Conservation (phyloP, 495 filamentous ascomycete species). For the Talaromyces borbonicus region DNA sequence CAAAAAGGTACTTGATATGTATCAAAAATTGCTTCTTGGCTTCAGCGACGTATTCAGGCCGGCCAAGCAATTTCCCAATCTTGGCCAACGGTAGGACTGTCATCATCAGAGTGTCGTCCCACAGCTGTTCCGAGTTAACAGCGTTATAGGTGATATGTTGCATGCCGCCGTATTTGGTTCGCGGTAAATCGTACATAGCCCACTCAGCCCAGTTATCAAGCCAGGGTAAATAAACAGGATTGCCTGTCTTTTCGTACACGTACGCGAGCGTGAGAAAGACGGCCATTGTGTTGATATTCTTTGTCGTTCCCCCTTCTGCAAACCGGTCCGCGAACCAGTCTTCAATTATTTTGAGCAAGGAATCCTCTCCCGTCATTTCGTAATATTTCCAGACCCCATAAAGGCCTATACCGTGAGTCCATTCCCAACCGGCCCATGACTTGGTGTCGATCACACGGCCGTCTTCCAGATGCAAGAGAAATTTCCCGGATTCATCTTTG, state of each 20-base stretch:
- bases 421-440: constrained; percentile 71
- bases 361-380: constrained; percentile 45
- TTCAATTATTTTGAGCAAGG: constrained; percentile 47
- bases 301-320: constrained; percentile 57
- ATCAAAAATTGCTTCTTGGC: constrained; percentile 63
- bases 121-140: constrained; percentile 57
- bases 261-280: constrained; percentile 61
- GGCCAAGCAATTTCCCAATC: constrained; percentile 54
- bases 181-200: constrained; percentile 60
- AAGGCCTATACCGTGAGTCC: constrained; percentile 69
- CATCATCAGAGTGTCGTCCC: constrained; percentile 79
- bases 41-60: constrained; percentile 59
- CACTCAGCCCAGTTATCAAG: constrained; percentile 68
- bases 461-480: constrained; percentile 53
- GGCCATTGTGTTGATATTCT: constrained; percentile 77
- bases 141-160: constrained; percentile 61
- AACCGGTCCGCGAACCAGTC: constrained; percentile 59
- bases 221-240: constrained; percentile 54
- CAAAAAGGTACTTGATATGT: constrained; percentile 64
- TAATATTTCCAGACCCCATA: constrained; percentile 75
- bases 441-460: constrained; percentile 71
- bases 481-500: constrained; percentile 57
- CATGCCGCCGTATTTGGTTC: constrained; percentile 63
- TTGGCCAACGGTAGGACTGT: constrained; percentile 66
- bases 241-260: constrained; percentile 57